phyloP scores from a whole-genome alignment of 345 rosid genomes.

The Melaleuca alternifolia region DNA sequence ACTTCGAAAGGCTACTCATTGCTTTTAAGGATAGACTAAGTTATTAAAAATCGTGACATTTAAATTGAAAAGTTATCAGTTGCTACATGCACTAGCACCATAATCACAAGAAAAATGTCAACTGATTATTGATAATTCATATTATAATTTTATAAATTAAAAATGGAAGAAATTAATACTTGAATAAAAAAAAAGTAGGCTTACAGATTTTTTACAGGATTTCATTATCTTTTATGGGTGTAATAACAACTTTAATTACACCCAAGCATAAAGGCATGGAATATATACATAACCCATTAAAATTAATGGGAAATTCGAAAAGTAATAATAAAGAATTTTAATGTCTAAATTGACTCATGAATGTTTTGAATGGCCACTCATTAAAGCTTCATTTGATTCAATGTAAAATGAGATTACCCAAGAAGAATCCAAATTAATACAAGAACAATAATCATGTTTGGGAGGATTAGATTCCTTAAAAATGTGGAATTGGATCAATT shows the following conservation, averaged over 20 bases:
- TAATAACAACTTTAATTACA: not conserved
- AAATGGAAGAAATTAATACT: not conserved
- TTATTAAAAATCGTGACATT: too few relatives aligned
- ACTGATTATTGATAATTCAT: not conserved
- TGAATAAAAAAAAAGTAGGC: not conserved
- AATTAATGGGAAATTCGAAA: too few relatives aligned
- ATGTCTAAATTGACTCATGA: too few relatives aligned
- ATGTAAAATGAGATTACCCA: not conserved
- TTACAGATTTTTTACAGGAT: not conserved
- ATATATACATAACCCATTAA: too few relatives aligned
- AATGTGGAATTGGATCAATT: not conserved
- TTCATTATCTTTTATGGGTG: not conserved
- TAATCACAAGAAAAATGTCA: not conserved
- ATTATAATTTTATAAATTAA: not conserved
- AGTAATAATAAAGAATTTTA: too few relatives aligned
- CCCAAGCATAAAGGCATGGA: not conserved
- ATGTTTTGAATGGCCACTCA: rapidly evolving
- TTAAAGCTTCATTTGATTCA: not conserved
- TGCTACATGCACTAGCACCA: too few relatives aligned
- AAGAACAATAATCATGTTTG: too few relatives aligned
- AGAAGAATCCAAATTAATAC: not conserved
- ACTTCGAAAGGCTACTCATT: too few relatives aligned
- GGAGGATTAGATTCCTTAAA: not conserved
- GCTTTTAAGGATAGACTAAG: too few relatives aligned
- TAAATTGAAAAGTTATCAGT: too few relatives aligned